Conservation (phyloP, 1,284 basidiomycete species). For the Laetiporus sulphureus region DNA sequence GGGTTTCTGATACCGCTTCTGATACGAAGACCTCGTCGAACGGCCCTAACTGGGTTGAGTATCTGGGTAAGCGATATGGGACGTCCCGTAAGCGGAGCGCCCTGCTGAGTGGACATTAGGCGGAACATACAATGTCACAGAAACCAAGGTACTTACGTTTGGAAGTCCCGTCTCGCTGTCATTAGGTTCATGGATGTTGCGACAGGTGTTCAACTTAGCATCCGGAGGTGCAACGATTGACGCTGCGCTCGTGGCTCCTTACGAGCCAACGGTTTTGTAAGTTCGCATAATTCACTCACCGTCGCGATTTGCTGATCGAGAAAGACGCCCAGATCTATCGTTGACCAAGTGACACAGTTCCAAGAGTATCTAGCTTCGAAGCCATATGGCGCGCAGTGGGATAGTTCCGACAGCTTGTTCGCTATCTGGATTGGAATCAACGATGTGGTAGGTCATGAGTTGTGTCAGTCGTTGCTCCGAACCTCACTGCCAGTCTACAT, state of each 20-base stretch:
- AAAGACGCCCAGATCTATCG: constrained; percentile 39
- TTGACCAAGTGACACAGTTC: constrained; percentile 57
- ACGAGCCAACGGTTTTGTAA: constrained; percentile 46
- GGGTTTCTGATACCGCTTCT: too few species aligned
- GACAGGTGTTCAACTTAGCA: constrained; percentile 51
- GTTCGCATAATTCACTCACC: constrained; percentile 12
- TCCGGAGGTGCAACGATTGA: constrained; percentile 60
- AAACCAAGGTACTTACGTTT: constrained; percentile 34
- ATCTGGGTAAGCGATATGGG: constrained; percentile 34
- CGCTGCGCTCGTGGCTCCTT: constrained; percentile 50
- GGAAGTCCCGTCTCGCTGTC: too few species aligned
- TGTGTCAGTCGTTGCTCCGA: neutral
- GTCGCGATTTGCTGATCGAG: neutral
- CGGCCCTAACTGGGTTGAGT: constrained; percentile 58
- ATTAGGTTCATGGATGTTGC: too few species aligned
- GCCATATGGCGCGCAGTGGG: constrained; percentile 46
- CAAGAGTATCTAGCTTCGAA: constrained; percentile 42
- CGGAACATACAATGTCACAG: constrained; percentile 47
- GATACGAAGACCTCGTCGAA: constrained; percentile 44
- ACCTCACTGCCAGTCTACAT: constrained; percentile 1
- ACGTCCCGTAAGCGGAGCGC: constrained; percentile 8
- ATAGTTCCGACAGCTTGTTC: constrained; percentile 49
- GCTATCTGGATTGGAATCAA: constrained; percentile 65
- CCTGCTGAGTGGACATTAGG: constrained; percentile 15
- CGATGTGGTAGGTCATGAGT: constrained; percentile 37